These are phyloP conservation scores for Chrysosporium queenslandicum DNA, from an alignment of 2,329 filamentous ascomycete genomes.

Conservation along the genomic window DNA sequence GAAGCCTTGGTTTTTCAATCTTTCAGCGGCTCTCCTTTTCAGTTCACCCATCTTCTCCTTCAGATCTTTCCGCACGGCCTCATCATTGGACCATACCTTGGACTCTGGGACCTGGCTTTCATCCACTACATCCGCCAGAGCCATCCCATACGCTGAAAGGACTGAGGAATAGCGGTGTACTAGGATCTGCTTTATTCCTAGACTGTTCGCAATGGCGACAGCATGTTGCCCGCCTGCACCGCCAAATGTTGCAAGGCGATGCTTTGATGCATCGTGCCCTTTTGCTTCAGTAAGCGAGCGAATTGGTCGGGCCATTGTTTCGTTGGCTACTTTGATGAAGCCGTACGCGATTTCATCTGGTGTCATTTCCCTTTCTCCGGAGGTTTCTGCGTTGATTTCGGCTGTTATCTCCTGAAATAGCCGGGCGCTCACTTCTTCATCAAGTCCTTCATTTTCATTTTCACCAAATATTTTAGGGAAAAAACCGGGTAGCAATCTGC, in stretches of 20 bases:
- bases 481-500: constrained; percentile 73
- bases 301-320: constrained; percentile 82
- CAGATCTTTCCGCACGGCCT: constrained; percentile 52
- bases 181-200: constrained; percentile 73
- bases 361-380: constrained; percentile 50
- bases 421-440: constrained; percentile 59
- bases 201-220: constrained; percentile 73
- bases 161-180: constrained; percentile 82
- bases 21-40: constrained; percentile 60
- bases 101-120: constrained; percentile 62
- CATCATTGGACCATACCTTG: constrained; percentile 49
- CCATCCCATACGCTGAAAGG: constrained; percentile 85
- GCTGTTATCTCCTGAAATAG: constrained; percentile 64
- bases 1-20: constrained; percentile 70
- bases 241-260: constrained; percentile 76
- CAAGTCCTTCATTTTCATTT: constrained; percentile 68
- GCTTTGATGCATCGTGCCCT: constrained; percentile 77
- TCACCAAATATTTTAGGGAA: constrained; percentile 89
- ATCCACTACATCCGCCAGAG: constrained; percentile 77
- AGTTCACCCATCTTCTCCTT: constrained; percentile 66
- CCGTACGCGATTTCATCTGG: constrained; percentile 79
- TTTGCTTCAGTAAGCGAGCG: constrained; percentile 82
- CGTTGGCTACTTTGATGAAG: constrained; percentile 81
- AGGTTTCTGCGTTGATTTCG: constrained; percentile 63
- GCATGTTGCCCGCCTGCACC: constrained; percentile 86